Conservation (phyloP, 1,284 basidiomycete genomes). For the Athelia sp. region DNA sequence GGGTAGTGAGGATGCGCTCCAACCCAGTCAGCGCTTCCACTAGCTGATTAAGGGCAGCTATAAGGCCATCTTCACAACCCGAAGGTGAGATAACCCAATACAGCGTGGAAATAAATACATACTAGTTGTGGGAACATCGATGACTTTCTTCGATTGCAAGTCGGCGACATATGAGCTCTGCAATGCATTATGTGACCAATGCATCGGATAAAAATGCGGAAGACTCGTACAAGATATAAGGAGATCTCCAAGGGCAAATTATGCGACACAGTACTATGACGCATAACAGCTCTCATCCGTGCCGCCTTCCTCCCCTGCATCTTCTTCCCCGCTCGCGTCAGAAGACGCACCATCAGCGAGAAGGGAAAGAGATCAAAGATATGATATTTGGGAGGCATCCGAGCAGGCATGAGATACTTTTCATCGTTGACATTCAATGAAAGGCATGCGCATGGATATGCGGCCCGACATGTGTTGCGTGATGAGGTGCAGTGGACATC, state of each 20-base stretch:
- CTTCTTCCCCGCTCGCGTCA: slow-evolving; percentile 41
- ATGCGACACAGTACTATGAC: slow-evolving; percentile 43
- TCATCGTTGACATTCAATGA: too few species aligned
- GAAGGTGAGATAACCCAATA: not conserved
- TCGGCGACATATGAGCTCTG: slow-evolving; percentile 67
- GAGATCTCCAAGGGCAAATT: slow-evolving; percentile 74
- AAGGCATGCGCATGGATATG: too few species aligned
- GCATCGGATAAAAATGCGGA: slow-evolving; percentile 30
- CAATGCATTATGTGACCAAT: not conserved
- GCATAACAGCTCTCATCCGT: slow-evolving; percentile 43
- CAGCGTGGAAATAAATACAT: slow-evolving; percentile 15
- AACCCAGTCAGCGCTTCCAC: slow-evolving; percentile 67
- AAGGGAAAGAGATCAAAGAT: slow-evolving; percentile 68
- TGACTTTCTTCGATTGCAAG: slow-evolving; percentile 52
- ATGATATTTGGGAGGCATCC: slow-evolving; percentile 57
- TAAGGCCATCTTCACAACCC: slow-evolving; percentile 42
- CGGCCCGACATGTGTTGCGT: too few species aligned
- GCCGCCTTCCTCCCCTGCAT: slow-evolving; percentile 57
- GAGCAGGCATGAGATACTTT: slow-evolving; percentile 48
- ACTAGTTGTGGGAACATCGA: slow-evolving; percentile 67
- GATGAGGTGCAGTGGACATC: not conserved
- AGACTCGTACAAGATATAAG: slow-evolving; percentile 58
- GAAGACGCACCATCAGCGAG: slow-evolving; percentile 45
- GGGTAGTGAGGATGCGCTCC: slow-evolving; percentile 74
- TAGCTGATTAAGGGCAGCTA: slow-evolving; percentile 49